Conservation (phyloP, 768 basidiomycete genomes). For the Trametes meyenii region DNA sequence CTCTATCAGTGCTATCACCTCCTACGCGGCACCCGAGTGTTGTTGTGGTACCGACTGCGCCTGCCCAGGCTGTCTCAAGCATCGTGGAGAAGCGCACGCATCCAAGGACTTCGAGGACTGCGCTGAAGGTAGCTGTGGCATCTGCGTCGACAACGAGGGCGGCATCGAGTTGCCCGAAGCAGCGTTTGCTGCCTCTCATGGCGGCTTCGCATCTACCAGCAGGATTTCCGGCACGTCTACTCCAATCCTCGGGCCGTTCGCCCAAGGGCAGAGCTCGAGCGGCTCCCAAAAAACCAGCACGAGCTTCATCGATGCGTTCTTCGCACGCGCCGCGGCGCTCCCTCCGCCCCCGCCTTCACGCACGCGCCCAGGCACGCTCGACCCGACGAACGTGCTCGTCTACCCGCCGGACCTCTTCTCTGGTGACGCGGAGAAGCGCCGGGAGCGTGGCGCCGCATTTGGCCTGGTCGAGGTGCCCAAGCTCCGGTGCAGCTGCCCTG, state of each 20-base stretch:
- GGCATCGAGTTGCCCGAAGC: conserved; percentile 43
- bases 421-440: conserved; percentile 37
- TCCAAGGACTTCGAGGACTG: conserved; percentile 42
- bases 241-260: neutral
- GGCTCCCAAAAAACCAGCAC: conserved; percentile 4
- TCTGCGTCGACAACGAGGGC: conserved; percentile 59
- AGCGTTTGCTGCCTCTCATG: conserved; percentile 12
- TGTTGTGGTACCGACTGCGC: conserved; percentile 70
- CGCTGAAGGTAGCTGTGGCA: conserved; percentile 52
- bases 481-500: conserved; percentile 63
- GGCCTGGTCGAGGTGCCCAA: conserved; percentile 61
- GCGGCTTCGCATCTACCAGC: conserved; percentile 4
- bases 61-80: conserved; percentile 75
- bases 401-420: conserved; percentile 45
- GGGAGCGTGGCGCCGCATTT: conserved; percentile 46
- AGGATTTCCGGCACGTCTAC: neutral
- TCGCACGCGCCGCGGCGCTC: conserved; percentile 68
- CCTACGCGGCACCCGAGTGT: conserved; percentile 69
- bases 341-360: conserved; percentile 62
- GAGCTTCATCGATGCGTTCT: conserved; percentile 62
- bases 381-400: conserved; percentile 54
- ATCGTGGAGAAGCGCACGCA: conserved; percentile 57
- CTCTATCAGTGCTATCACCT: conserved; percentile 60
- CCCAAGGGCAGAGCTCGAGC: neutral
- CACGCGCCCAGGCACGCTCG: conserved; percentile 45